Evolutionary conservation across 495 filamentous ascomycete genomes (phyloP).

Genomic region (Hyaloscypha finlandica): DNA sequence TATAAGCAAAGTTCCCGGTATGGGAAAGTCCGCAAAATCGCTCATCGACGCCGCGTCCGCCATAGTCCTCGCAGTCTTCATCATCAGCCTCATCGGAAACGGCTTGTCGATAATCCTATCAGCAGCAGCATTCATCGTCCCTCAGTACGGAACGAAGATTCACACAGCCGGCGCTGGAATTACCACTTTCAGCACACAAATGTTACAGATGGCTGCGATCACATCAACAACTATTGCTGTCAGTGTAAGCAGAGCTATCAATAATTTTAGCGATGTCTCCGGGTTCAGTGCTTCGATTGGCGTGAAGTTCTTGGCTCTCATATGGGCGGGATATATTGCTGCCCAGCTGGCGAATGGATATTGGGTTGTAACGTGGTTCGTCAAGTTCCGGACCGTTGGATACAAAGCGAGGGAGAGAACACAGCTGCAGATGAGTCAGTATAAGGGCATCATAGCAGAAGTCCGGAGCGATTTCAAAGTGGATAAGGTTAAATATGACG

Average conservation of each 20-base stretch:
- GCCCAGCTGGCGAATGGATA: constrained; percentile 18
- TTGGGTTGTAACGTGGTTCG: constrained; percentile 16
- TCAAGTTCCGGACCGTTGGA: constrained; percentile 7
- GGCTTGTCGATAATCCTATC: constrained; percentile 12
- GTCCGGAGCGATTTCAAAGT: constrained; percentile 14
- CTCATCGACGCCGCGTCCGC: constrained; percentile 6
- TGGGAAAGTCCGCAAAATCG: constrained; percentile 18
- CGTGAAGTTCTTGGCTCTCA: constrained; percentile 19
- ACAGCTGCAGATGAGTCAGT: constrained; percentile 8
- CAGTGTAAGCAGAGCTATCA: constrained; percentile 7
- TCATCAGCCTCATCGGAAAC: constrained; percentile 11
- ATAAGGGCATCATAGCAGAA: constrained; percentile 10
- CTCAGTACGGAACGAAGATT: constrained; percentile 8
- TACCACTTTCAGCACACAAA: constrained; percentile 21
- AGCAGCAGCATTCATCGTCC: background rate
- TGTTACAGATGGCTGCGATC: constrained; percentile 13
- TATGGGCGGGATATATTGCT: constrained; percentile 15
- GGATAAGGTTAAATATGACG: constrained; percentile 3
- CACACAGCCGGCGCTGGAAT: constrained; percentile 9
- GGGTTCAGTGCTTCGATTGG: constrained; percentile 11
- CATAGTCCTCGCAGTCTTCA: constrained; percentile 5
- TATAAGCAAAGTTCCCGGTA: constrained; percentile 1
- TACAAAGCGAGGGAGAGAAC: constrained; percentile 16
- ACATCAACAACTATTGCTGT: constrained; percentile 10
- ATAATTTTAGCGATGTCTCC: constrained; percentile 11